Base-by-base conservation (phyloP, 148 eudicot genomes). In the Polygonum maritimum region DNA sequence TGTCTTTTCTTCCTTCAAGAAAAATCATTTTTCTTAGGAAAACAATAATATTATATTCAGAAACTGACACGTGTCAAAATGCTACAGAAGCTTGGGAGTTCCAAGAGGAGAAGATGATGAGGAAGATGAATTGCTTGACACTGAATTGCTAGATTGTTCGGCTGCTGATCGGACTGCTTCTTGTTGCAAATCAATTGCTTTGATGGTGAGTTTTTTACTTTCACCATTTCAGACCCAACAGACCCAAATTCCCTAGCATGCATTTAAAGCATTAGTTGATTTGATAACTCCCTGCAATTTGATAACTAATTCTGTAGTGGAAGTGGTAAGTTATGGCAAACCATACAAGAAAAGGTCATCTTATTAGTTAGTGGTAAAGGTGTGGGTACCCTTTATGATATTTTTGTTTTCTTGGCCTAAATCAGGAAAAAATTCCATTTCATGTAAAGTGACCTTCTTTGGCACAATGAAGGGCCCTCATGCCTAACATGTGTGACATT, bases 171-270 rank as follows among this genome's bases (percentile, higher is more conserved):
- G 76, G 69, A 83, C 79, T 73, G 90, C 86, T 48, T 77, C 87
- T 47, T 86, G 79, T 67, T 90, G 96, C 85, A 92, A 84, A 86
- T 71, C 81, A 67, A 73, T 92, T 48, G 90, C 92, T 77, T 75
- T 92, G 48, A 74, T 85, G 48, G 99, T 92, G 86, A 88, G 96
- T 82, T 62, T 82, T 62, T 19, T 39, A 44, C 38, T 49, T 52
- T 41, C 15, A 18, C 19, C 22, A 40, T 22, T 11, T 55, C 33
- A 21, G 21, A 60, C 69, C 69, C 69, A 60, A 58, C 65, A 58
- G 9, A 60, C 69, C 14, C 15, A 60, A 60, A 60, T 19, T 31
- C 69, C 69, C 38, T 60, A 60, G 21, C 2, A 57, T 22, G 69
- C 4, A 26, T 3, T 36, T 35, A 22, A 67, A 15, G 71, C 45